Percentiles rank a stretch among this genome's conserved stretches.
These are phyloP conservation scores for Allium cepa DNA, from an alignment of 106 monocot genomes.

Conservation along the genomic window DNA sequence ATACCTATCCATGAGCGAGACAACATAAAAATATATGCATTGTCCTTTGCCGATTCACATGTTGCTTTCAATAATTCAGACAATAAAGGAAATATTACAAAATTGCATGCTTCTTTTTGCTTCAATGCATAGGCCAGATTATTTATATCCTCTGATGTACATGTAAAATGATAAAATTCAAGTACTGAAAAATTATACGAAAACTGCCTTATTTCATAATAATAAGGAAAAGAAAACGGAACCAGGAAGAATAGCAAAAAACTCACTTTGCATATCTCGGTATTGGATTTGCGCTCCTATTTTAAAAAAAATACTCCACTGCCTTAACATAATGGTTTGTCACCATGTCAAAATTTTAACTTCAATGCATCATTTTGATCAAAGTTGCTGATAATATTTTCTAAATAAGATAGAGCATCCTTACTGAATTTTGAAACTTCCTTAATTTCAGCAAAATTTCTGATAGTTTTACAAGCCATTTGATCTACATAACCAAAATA, in stretches of 20 bases:
- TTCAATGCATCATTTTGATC: slow-evolving; percentile 51
- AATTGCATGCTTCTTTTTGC: slow-evolving; percentile 71
- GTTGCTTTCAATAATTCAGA: slow-evolving; percentile 55
- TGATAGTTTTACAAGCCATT: slow-evolving; percentile 90
- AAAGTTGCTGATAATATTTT: slow-evolving; percentile 56
- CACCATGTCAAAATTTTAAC: slow-evolving; percentile 92
- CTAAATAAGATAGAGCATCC: slow-evolving; percentile 52
- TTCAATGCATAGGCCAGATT: slow-evolving; percentile 77
- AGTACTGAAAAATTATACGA: slow-evolving; percentile 31
- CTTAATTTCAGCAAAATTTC: slow-evolving; percentile 54
- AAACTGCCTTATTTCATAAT: too few species aligned
- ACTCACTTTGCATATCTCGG: too few species aligned
- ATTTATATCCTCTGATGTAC: too few species aligned
- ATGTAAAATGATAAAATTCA: slow-evolving; percentile 99
- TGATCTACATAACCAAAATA: slow-evolving; percentile 35
- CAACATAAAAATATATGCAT: slow-evolving; percentile 71
- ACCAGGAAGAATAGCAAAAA: slow-evolving; percentile 14
- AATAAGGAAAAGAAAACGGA: not conserved
- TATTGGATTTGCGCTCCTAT: too few species aligned
- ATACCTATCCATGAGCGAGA: slow-evolving; percentile 98
- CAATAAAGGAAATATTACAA: slow-evolving; percentile 76
- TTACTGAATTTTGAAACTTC: slow-evolving; percentile 79
- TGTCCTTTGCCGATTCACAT: slow-evolving; percentile 60
- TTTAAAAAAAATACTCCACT: too few species aligned
- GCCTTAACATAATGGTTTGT: too few species aligned